Evolutionary conservation across 768 basidiomycete genomes (phyloP), one percentile per base, ranked within the genome.

Genomic region (Rhodotorula kratochvilovae): DNA sequence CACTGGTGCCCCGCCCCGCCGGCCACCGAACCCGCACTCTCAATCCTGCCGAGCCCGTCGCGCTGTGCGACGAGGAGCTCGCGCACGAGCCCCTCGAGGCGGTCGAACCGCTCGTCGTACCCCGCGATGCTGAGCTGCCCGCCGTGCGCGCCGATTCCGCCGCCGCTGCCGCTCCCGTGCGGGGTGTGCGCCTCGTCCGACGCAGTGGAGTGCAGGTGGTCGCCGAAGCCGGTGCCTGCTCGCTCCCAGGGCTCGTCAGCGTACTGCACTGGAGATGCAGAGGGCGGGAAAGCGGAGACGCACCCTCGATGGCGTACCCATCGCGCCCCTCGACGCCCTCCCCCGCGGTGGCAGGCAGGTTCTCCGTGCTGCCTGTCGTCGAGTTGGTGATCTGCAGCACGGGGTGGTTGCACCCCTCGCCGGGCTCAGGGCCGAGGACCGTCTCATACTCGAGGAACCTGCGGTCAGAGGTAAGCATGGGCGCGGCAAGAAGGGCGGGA

Each of bases 401-500:
- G 1, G 54, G 33, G 12, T 43, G 45, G 23, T 42, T 35, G 39
- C 39, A 39, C 6, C 39, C 39, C 27, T 21, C 70, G 46, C 53
- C 29, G 33, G 62, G 64, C 31, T 71, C 70, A 0, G 70, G 70
- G 12, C 70, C 70, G n/a, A 71, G 56, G 19, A 67, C 66, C 5
- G 66, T 71, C 45, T 71, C 70, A 61, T 63, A 71, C 56, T 71
- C 66, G 21, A 71, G 65, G 36, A 15, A 66, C 31, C 60, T 61
- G 61, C 16, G n/a, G 36, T 6, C 31, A 57, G 23, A 15, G 10
- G 35, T 56, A 5, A 56, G 31, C 35, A 35, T 23, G 19, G 19
- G 53, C 31, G 17, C 25, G 29, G 29, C 29, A 12, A 31, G 15
- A 54, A 19, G 19, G 43, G 43, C 15, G 43, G 13, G 7, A 23